Percentiles rank a stretch among this genome's conserved stretches.
phyloP scores from a whole-genome alignment of 768 basidiomycete genomes.

The Pleurotus sapidus region DNA sequence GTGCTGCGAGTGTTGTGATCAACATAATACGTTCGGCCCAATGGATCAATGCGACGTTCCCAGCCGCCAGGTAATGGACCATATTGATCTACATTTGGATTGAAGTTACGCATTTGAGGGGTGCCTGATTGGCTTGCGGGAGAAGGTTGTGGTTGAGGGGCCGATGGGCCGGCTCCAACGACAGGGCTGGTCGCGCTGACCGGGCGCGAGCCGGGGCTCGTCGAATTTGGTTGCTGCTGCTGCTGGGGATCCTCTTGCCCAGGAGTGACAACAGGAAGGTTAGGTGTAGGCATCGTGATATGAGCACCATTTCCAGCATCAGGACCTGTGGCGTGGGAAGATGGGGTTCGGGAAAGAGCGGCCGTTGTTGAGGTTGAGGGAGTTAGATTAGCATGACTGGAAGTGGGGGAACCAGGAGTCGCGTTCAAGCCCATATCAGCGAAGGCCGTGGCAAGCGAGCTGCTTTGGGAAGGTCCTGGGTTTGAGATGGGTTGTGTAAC shows the following conservation, averaged over 20 bases:
- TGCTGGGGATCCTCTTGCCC: conserved; percentile 21
- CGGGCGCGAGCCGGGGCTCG: conserved; percentile 24
- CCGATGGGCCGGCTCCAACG: conserved; percentile 16
- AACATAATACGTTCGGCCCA: conserved; percentile 96
- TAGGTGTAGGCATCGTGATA: conserved; percentile 17
- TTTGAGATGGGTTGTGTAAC: conserved; percentile 80
- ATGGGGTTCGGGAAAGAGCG: conserved; percentile 58
- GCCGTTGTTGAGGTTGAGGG: conserved; percentile 31
- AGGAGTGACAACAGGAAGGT: conserved; percentile 18
- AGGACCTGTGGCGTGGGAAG: conserved; percentile 59
- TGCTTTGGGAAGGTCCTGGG: conserved; percentile 73
- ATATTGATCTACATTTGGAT: conserved; percentile 91
- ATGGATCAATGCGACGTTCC: conserved; percentile 96
- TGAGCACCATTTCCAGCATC: conserved; percentile 33
- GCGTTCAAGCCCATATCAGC: conserved; percentile 59
- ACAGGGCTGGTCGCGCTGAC: conserved; percentile 9
- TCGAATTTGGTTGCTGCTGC: conserved; percentile 19
- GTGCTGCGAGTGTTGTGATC: conserved; percentile 98
- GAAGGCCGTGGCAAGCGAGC: conserved; percentile 56
- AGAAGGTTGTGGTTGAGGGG: conserved; percentile 21
- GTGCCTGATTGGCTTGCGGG: conserved; percentile 43
- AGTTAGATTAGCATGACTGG: conserved; percentile 42
- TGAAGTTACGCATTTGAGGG: conserved; percentile 78
- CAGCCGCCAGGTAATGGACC: conserved; percentile 90
- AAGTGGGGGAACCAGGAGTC: conserved; percentile 59